Evolutionary conservation across 1,284 basidiomycete genomes (phyloP).

Genomic region (Ceratobasidium sp.): DNA sequence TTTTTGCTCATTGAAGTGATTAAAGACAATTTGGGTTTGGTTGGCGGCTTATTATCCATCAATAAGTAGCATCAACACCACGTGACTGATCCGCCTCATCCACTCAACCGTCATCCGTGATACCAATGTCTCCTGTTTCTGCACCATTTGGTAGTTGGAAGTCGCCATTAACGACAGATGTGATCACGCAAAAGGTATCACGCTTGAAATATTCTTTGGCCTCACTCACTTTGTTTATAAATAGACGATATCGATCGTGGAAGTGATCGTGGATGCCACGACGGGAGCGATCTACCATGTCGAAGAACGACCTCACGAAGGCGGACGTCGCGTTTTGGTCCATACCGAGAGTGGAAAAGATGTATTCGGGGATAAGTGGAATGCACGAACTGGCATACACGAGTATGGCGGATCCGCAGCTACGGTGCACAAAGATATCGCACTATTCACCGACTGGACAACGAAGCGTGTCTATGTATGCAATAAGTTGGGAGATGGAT

Average conservation of each 20-base stretch:
- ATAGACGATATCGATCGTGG: conserved; percentile 55
- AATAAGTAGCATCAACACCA: too few species aligned
- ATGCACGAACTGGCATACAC: conserved; percentile 67
- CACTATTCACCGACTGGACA: conserved; percentile 67
- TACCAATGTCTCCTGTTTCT: conserved; percentile 30
- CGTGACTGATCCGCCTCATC: too few species aligned
- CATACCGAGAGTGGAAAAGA: conserved; percentile 61
- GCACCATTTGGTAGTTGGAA: conserved; percentile 71
- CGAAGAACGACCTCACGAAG: conserved; percentile 70
- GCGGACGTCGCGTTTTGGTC: conserved; percentile 67
- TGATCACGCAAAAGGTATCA: conserved; percentile 64
- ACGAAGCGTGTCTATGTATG: conserved; percentile 64
- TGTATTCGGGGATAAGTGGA: conserved; percentile 63
- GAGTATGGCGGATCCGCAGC: conserved; percentile 68
- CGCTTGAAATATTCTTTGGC: not conserved
- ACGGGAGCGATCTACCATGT: conserved; percentile 67
- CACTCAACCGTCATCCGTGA: too few species aligned
- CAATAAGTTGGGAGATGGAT: conserved; percentile 51
- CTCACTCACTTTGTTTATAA: too few species aligned
- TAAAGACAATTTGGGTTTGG: too few species aligned
- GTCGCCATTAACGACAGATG: conserved; percentile 66
- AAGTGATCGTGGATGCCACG: conserved; percentile 66
- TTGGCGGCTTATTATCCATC: too few species aligned
- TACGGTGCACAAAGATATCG: conserved; percentile 60
- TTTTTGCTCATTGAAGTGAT: too few species aligned